phyloP scores from a whole-genome alignment of 228 moss, liverwort and hornwort species.

The Sphagnum magellanicum region DNA sequence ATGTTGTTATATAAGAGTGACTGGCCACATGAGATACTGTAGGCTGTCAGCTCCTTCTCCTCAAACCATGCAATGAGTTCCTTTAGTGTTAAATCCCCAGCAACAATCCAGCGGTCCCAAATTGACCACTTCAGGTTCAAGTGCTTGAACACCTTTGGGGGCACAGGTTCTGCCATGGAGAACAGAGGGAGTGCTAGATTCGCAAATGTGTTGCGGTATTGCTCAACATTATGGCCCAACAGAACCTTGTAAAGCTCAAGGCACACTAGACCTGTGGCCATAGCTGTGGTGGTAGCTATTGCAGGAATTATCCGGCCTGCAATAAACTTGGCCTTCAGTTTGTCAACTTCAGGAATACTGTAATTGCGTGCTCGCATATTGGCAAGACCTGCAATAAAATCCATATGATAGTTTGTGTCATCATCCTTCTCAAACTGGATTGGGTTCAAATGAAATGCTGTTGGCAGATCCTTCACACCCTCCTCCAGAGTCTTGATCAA shows the following conservation, averaged over 20 bases:
- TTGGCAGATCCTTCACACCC: slow-evolving; percentile 46
- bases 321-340: slow-evolving; percentile 98
- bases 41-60: slow-evolving; percentile 58
- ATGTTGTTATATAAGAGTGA: slow-evolving; percentile 88
- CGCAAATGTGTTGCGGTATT: slow-evolving; percentile 85
- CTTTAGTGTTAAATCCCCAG: slow-evolving; percentile 68
- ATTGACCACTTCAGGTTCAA: slow-evolving; percentile 84
- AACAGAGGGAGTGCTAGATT: slow-evolving; percentile 93
- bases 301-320: slow-evolving; percentile 98
- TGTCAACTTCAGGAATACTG: slow-evolving; percentile 95
- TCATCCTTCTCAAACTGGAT: slow-evolving; percentile 89
- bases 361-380: slow-evolving; percentile 98
- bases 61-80: slow-evolving; percentile 88
- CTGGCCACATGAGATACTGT: slow-evolving; percentile 95
- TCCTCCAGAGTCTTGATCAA: slow-evolving; percentile 57
- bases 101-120: slow-evolving; percentile 93
- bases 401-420: slow-evolving; percentile 95
- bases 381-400: slow-evolving; percentile 86
- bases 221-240: slow-evolving; percentile 51
- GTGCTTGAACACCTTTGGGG: slow-evolving; percentile 80
- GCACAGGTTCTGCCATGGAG: slow-evolving; percentile 91
- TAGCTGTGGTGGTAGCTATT: slow-evolving; percentile 91
- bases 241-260: slow-evolving; percentile 89
- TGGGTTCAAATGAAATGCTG: slow-evolving; percentile 78
- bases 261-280: slow-evolving; percentile 96